Percentiles rank a stretch among this genome's conserved stretches.
Conservation (phyloP, 106 monocot genomes). For the Allium sativum region DNA sequence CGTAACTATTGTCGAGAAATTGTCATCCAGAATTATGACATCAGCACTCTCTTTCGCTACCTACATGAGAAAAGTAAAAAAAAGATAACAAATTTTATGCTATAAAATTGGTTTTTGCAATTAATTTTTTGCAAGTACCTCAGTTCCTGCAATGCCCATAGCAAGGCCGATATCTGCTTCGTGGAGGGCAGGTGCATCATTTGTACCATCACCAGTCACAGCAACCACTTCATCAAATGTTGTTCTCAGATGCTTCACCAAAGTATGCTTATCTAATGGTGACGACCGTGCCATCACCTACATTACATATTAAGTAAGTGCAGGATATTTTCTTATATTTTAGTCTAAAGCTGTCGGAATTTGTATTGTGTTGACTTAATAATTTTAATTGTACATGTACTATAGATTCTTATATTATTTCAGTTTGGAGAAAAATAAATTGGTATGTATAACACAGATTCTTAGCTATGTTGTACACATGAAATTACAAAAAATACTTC, state of each 20-base stretch:
- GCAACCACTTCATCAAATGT: constrained; percentile 50
- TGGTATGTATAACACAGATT: too few species aligned
- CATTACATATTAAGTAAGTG: not conserved
- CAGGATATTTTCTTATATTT: not conserved
- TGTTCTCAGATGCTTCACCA: constrained; percentile 34
- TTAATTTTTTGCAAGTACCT: constrained; percentile 16
- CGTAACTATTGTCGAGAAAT: constrained; percentile 93
- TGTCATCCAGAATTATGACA: constrained; percentile 94
- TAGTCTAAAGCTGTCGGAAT: not conserved
- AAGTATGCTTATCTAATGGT: constrained; percentile 40
- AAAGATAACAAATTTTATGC: not conserved
- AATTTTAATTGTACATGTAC: not conserved
- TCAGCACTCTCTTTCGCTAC: constrained; percentile 98
- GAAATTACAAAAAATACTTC: too few species aligned
- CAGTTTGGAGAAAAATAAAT: too few species aligned
- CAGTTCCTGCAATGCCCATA: constrained; percentile 57
- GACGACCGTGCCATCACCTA: constrained; percentile 54
- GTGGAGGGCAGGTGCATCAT: constrained; percentile 49
- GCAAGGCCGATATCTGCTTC: constrained; percentile 54
- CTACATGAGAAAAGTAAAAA: constrained; percentile 20
- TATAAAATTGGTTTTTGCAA: not conserved
- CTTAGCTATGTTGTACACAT: too few species aligned
- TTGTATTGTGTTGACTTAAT: not conserved
- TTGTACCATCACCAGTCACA: constrained; percentile 59
- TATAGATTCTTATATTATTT: not conserved